Percentiles rank a stretch among this genome's conserved stretches.
Conservation (phyloP, 73 alveolate species). For the Halteria grandinella region DNA sequence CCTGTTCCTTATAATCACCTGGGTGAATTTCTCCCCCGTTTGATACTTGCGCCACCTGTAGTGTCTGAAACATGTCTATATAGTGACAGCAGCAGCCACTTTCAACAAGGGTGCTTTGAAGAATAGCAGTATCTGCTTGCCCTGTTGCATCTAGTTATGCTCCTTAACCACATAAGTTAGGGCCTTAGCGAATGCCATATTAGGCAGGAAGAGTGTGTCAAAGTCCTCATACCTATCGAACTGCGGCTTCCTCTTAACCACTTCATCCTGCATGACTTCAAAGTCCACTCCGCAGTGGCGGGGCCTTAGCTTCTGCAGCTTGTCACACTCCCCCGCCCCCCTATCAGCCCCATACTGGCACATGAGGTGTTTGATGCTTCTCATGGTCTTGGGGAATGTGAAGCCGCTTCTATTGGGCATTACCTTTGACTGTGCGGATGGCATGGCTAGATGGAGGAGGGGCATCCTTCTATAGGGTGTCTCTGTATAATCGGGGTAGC, state of each 20-base stretch:
- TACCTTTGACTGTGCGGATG: slow-evolving; percentile 8
- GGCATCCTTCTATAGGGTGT: not conserved
- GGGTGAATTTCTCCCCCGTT: not conserved
- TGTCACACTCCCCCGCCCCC: not conserved
- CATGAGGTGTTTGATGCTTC: slow-evolving; percentile 7
- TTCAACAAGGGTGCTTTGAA: slow-evolving; percentile 47
- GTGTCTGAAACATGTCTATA: slow-evolving; percentile 14
- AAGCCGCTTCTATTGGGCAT: not conserved
- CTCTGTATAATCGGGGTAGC: slow-evolving; percentile 47
- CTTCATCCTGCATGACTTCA: not conserved
- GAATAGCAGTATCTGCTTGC: slow-evolving; percentile 27
- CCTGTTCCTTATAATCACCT: too few relatives aligned
- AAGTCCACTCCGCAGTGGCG: slow-evolving; percentile 35
- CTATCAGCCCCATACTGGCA: slow-evolving; percentile 37
- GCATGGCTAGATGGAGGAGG: not conserved
- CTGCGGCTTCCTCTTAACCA: not conserved
- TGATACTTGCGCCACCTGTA: not conserved
- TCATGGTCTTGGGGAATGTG: not conserved
- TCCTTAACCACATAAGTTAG: not conserved
- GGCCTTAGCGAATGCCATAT: slow-evolving; percentile 25
- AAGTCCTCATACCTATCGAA: slow-evolving; percentile 36
- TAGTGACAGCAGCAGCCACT: slow-evolving; percentile 49
- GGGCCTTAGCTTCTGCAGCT: not conserved
- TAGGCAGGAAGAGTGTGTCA: slow-evolving; percentile 30
- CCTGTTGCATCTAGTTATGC: not conserved